Percentiles rank a stretch among this genome's conserved stretches.
phyloP scores from a whole-genome alignment of 2,329 filamentous ascomycete genomes.

The Orbilia brochopaga region DNA sequence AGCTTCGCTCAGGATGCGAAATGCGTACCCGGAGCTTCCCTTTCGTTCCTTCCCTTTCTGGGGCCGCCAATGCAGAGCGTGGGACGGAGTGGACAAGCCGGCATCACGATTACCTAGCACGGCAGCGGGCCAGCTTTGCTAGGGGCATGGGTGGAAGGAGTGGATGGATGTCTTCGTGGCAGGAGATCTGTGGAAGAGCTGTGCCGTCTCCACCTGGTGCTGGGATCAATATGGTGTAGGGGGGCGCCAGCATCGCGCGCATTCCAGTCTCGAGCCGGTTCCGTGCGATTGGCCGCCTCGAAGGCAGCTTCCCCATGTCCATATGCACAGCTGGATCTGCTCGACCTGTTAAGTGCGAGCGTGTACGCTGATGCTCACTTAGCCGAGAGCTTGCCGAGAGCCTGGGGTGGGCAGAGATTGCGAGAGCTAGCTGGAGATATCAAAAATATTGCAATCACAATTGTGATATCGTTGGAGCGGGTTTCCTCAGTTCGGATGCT shows the following conservation, averaged over 20 bases:
- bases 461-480: neutral
- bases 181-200: constrained; percentile 1
- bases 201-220: constrained; percentile 17
- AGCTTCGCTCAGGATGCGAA: constrained; percentile 2
- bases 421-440: neutral
- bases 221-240: neutral
- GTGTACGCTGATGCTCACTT: too few species aligned
- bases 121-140: too few species aligned
- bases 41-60: constrained; percentile 4
- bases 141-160: too few species aligned
- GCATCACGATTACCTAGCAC: too few species aligned
- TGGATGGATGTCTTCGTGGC: too few species aligned
- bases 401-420: too few species aligned
- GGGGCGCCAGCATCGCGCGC: constrained; percentile 3
- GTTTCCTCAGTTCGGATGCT: too few species aligned
- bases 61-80: neutral
- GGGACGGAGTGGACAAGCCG: neutral
- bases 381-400: too few species aligned
- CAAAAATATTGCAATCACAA: constrained; percentile 1
- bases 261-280: constrained; percentile 7
- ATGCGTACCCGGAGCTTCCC: neutral
- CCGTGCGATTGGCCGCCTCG: neutral
- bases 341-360: too few species aligned
- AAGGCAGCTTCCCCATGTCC: neutral
- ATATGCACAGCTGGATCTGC: too few species aligned